Conservation (phyloP, 2,329 filamentous ascomycete genomes). For the Coniochaeta sp. region DNA sequence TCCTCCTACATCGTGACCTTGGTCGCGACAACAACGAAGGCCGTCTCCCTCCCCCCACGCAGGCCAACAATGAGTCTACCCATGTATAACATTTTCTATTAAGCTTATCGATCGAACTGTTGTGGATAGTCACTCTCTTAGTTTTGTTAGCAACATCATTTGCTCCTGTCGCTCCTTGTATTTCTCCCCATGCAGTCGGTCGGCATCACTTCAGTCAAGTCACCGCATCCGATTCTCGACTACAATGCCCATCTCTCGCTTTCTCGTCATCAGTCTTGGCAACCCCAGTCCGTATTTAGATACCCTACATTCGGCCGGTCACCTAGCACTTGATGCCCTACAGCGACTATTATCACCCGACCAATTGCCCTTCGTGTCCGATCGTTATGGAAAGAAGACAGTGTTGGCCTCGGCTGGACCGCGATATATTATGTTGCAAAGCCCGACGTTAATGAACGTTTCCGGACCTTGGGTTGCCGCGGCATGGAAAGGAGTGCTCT, state of each 20-base stretch:
- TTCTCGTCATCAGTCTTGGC: constrained; percentile 81
- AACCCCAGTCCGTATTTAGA: constrained; percentile 70
- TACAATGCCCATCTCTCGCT: constrained; percentile 29
- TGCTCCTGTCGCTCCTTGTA: no score
- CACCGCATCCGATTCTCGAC: not conserved
- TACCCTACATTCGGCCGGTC: constrained; percentile 82
- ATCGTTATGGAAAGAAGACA: constrained; percentile 39
- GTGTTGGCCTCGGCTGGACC: constrained; percentile 38
- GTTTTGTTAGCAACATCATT: no score
- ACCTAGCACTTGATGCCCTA: constrained; percentile 63
- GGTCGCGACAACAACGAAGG: no score
- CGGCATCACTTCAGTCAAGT: no score
- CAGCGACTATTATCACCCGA: constrained; percentile 34
- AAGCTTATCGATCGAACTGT: not conserved
- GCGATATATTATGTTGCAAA: constrained; percentile 65
- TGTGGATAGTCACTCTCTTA: not conserved
- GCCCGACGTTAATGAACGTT: constrained; percentile 74
- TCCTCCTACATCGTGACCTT: not conserved
- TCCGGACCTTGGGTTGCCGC: constrained; percentile 63
- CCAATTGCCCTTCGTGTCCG: constrained; percentile 41
- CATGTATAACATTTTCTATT: not conserved
- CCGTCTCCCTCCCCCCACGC: no score
- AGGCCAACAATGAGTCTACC: not conserved
- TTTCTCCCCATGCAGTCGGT: no score
- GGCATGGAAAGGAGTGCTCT: constrained; percentile 54